Conservation (phyloP, 2,329 filamentous ascomycete genomes). For the Aspergillus sp. region DNA sequence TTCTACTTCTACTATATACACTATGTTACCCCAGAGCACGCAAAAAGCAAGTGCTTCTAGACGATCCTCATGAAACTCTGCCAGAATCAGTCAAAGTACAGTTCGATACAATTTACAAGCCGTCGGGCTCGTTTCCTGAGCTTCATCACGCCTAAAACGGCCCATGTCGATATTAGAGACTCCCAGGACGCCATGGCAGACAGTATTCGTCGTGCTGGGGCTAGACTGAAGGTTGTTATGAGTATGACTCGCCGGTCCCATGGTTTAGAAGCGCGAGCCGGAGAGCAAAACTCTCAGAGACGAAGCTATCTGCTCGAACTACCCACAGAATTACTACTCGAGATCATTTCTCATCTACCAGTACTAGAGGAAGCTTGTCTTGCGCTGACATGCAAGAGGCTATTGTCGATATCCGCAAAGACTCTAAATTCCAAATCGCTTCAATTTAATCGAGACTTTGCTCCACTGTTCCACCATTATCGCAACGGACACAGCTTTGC, state of each 20-base stretch:
- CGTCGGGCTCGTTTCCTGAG: slow-evolving; percentile 6
- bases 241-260: slow-evolving; percentile 30
- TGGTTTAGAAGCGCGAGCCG: slow-evolving; percentile 14
- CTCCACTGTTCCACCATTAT: slow-evolving; percentile 41
- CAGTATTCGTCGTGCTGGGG: slow-evolving; percentile 29
- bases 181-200: slow-evolving; percentile 27
- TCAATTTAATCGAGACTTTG: slow-evolving; percentile 40
- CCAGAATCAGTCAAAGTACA: slow-evolving; percentile 5
- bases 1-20: slow-evolving; percentile 24
- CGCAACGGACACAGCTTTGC: slow-evolving; percentile 37
- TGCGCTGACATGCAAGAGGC: slow-evolving; percentile 40
- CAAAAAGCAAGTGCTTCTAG: slow-evolving; percentile 14
- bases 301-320: slow-evolving; percentile 38
- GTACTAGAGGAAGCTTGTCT: slow-evolving; percentile 37
- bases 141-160: slow-evolving; percentile 1
- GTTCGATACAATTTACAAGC: slow-evolving; percentile 12
- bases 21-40: slow-evolving; percentile 22
- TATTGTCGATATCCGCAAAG: slow-evolving; percentile 33
- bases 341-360: slow-evolving; percentile 37
- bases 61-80: slow-evolving; percentile 17
- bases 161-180: slow-evolving; percentile 19
- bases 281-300: slow-evolving; percentile 14
- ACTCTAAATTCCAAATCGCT: slow-evolving; percentile 33
- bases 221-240: slow-evolving; percentile 29
- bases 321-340: slow-evolving; percentile 38